phyloP scores from a whole-genome alignment of 257 asterid species.

The Plantago elongata region DNA sequence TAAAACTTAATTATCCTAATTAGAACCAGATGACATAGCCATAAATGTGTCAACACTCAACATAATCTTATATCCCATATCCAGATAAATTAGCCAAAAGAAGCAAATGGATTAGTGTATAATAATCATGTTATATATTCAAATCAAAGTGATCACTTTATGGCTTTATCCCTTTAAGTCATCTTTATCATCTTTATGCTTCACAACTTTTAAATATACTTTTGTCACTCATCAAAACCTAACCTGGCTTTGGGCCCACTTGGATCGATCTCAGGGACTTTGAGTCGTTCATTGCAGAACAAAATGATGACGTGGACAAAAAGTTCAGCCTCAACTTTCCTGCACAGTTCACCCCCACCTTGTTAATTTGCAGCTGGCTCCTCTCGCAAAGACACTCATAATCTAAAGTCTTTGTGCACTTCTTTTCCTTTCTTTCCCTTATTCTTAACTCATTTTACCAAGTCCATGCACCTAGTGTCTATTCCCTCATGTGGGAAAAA shows the following conservation, averaged over 20 bases:
- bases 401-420: neutral
- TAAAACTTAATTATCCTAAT: neutral
- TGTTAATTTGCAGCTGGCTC: conserved; percentile 39
- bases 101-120: conserved; percentile 19
- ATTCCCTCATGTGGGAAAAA: no score
- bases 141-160: conserved; percentile 32
- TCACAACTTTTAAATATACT: conserved; percentile 38
- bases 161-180: conserved; percentile 20
- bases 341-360: neutral
- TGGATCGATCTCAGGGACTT: neutral
- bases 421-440: no score
- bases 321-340: conserved; percentile 55
- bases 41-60: conserved; percentile 20
- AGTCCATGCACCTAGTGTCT: no score
- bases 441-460: no score
- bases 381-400: neutral
- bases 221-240: conserved; percentile 40
- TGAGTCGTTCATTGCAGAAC: conserved; percentile 20
- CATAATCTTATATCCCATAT: neutral
- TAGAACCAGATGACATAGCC: conserved; percentile 9
- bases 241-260: conserved; percentile 35
- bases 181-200: conserved; percentile 32
- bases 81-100: conserved; percentile 1
- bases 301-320: conserved; percentile 57
- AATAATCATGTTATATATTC: conserved; percentile 19